phyloP scores from a whole-genome alignment of 1,139 yeast species.

The Arxiozyma telluris region DNA sequence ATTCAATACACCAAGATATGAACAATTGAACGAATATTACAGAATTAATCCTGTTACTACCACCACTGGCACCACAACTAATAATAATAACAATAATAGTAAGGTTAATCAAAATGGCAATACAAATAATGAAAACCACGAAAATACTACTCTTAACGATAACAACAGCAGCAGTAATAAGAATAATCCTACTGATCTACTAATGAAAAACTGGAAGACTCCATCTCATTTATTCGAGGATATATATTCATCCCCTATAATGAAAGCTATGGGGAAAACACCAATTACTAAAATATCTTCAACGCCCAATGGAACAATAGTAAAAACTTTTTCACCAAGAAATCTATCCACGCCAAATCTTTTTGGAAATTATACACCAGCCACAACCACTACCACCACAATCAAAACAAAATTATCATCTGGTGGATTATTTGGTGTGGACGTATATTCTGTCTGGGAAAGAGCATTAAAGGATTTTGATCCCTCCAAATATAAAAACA shows the following conservation, averaged over 20 bases:
- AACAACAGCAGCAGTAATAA: background rate
- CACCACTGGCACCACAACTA: too few relatives aligned
- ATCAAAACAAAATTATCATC: slow-evolving; percentile 22
- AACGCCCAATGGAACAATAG: slow-evolving; percentile 12
- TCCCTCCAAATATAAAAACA: slow-evolving; percentile 3
- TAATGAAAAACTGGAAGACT: slow-evolving; percentile 28
- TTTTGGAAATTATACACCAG: background rate
- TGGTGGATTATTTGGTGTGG: slow-evolving; percentile 47
- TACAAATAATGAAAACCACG: background rate
- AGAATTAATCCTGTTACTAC: background rate
- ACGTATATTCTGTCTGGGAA: slow-evolving; percentile 47
- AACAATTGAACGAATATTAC: background rate
- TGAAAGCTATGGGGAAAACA: slow-evolving; percentile 20
- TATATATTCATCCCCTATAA: slow-evolving; percentile 28
- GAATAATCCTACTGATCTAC: slow-evolving; percentile 5
- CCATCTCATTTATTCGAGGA: slow-evolving; percentile 31
- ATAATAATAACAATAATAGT: background rate
- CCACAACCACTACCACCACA: background rate
- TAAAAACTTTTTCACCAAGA: slow-evolving; percentile 15
- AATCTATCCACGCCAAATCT: slow-evolving; percentile 9
- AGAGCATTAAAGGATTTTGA: slow-evolving; percentile 37
- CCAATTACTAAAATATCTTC: slow-evolving; percentile 12
- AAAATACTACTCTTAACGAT: too few relatives aligned
- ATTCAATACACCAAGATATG: slow-evolving; percentile 23
- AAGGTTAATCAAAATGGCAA: background rate